Evolutionary conservation across 768 basidiomycete genomes (phyloP).

Genomic region (Tricholoma furcatifolium): DNA sequence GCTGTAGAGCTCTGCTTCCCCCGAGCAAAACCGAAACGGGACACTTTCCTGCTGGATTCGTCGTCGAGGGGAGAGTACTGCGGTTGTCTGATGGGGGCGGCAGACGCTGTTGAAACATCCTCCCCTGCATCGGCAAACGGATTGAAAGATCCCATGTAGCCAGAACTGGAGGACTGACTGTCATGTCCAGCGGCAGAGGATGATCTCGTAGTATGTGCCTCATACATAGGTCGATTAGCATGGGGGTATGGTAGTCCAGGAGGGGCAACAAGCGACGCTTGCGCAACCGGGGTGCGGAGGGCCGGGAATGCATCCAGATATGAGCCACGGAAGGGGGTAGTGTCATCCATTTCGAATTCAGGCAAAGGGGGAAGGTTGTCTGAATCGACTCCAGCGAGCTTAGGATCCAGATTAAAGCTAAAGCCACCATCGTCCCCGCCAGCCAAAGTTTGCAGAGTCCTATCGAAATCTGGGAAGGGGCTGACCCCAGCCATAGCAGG

Average conservation of each 20-base stretch:
- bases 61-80: conserved; percentile 49
- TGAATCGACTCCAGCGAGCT: conserved; percentile 52
- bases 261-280: conserved; percentile 41
- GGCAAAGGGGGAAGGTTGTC: conserved; percentile 40
- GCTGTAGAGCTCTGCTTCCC: conserved; percentile 60
- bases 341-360: conserved; percentile 52
- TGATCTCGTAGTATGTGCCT: conserved; percentile 42
- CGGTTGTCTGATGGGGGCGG: conserved; percentile 29
- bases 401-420: conserved; percentile 85
- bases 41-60: conserved; percentile 64
- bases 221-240: conserved; percentile 53
- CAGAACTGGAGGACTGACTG: conserved; percentile 44
- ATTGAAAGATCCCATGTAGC: conserved; percentile 77
- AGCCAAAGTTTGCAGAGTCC: conserved; percentile 72
- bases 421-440: conserved; percentile 69
- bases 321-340: conserved; percentile 58
- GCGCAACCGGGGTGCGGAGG: conserved; percentile 38
- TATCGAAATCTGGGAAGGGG: conserved; percentile 89
- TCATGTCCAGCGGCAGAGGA: conserved; percentile 38
- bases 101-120: conserved; percentile 35
- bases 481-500: conserved; percentile 41
- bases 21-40: conserved; percentile 79
- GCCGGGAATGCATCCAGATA: conserved; percentile 74
- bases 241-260: conserved; percentile 54
- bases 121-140: conserved; percentile 69